Evolutionary conservation across 2,329 filamentous ascomycete genomes (phyloP).

Genomic region (Aspergillus fumigatiaffinis): DNA sequence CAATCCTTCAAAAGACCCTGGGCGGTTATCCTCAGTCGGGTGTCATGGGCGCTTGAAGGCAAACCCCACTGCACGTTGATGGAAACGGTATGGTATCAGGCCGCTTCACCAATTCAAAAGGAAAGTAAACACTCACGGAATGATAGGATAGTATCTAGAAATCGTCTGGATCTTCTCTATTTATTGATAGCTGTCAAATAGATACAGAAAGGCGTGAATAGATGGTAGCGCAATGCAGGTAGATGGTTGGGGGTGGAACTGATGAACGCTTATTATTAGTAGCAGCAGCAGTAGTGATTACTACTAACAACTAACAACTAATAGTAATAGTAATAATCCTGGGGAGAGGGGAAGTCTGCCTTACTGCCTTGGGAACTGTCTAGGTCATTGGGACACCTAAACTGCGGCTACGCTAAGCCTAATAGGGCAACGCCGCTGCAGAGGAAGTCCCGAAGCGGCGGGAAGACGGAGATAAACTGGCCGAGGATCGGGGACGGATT

Average conservation of each 20-base stretch:
- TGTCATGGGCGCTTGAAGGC: slow-evolving; percentile 6
- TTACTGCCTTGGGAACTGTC: not conserved
- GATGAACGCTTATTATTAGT: slow-evolving; percentile 14
- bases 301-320: not conserved
- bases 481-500: not conserved
- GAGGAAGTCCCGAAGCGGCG: not conserved
- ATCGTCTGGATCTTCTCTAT: not conserved
- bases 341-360: not conserved
- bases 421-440: not conserved
- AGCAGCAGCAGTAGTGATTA: slow-evolving; percentile 1
- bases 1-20: slow-evolving; percentile 4
- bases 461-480: not conserved
- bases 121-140: slow-evolving; percentile 12
- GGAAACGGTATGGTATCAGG: slow-evolving; percentile 4
- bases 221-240: not conserved
- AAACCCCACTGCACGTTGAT: slow-evolving; percentile 15
- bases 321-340: not conserved
- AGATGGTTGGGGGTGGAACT: slow-evolving; percentile 6
- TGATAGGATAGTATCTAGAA: not conserved
- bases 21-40: slow-evolving; percentile 4
- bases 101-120: not conserved
- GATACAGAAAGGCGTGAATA: not conserved
- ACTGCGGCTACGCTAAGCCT: not conserved
- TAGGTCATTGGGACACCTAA: not conserved
- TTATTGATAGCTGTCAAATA: not conserved